Evolutionary conservation across 78 protist species (phyloP), one percentile per base, ranked within the genome.

Genomic region (Cyanophora paradoxa): DNA sequence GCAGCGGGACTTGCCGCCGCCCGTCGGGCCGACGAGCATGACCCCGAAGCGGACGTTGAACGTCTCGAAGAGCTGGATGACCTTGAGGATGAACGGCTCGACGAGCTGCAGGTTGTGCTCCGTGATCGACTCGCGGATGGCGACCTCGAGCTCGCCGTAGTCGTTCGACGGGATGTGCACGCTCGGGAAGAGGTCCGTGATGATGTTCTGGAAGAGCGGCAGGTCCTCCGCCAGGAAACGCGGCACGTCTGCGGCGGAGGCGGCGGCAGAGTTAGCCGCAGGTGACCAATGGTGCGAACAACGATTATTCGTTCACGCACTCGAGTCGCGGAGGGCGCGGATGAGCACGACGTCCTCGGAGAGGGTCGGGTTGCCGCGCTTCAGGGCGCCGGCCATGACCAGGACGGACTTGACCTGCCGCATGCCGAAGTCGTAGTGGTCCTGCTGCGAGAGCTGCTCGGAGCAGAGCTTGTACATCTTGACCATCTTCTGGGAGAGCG

Each of bases 401-500:
- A 89, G 79, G 37, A 84, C 76, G 3, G 83, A 40, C 75, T 85
- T 85, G 48, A 91, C 76, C 19, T 88, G 88, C 1, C 94, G 77
- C 85, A 90, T 75, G 50, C 94, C 94, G 75, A 81, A 90, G 64
- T 90, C 94, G 69, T 90, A 90, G 81, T 90, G 94, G 68, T 84
- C 85, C 52, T 85, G 90, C 63, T 81, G 82, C 40, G 91, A 83
- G 39, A 88, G 82, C 66, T 88, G 92, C 72, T 84, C 87, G 11
- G 85, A 75, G 68, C 77, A 66, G 24, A 88, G 86, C 58, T 81
- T 84, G 84, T 83, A 88, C 50, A 85, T 62, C 79, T 84, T 82
- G 56, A 81, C 85, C 86, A 86, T 81, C 79, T 87, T 87, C 36
- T 46, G 83, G 31, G 86, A 33, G 16, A 90, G 75, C 26, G 40